These are phyloP conservation scores for Kwoniella botswanensis DNA, from an alignment of 768 basidiomycete species.

Conservation along the genomic window DNA sequence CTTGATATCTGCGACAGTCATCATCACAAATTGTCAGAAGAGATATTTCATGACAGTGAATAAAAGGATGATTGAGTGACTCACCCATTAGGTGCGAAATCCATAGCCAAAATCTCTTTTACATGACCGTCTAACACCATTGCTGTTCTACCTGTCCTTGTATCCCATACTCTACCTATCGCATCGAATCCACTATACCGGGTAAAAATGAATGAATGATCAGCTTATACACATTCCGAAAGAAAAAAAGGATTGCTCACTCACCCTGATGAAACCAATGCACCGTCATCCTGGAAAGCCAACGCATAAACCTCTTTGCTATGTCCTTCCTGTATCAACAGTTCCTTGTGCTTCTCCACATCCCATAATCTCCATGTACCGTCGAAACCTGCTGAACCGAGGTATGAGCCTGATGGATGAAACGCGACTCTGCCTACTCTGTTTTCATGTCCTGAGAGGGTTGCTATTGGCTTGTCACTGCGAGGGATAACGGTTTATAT, in stretches of 20 bases:
- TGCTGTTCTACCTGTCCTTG: conserved; percentile 90
- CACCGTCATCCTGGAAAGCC: conserved; percentile 95
- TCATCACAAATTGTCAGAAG: too few relatives aligned
- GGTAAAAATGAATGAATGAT: conserved; percentile 6
- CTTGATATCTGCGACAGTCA: conserved; percentile 74
- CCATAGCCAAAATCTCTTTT: conserved; percentile 85
- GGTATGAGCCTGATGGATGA: conserved; percentile 91
- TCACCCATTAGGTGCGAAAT: conserved; percentile 95
- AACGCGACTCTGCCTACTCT: conserved; percentile 93
- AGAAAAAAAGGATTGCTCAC: conserved; percentile 41
- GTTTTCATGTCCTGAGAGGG: conserved; percentile 83
- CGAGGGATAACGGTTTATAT: background rate
- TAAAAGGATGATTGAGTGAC: conserved; percentile 42
- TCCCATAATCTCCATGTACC: conserved; percentile 99
- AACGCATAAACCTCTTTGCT: conserved; percentile 94
- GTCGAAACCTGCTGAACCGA: conserved; percentile 94
- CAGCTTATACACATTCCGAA: too few relatives aligned
- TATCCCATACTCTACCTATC: conserved; percentile 95
- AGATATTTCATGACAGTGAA: too few relatives aligned
- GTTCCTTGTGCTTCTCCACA: conserved; percentile 75
- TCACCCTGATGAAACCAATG: conserved; percentile 89
- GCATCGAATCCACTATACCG: conserved; percentile 83
- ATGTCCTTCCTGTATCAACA: conserved; percentile 93
- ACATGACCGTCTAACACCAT: conserved; percentile 99
- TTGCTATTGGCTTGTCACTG: conserved; percentile 84